Percentiles rank a stretch among this genome's conserved stretches.
These are phyloP conservation scores for Malus sieversii DNA, from an alignment of 306 rosid species.

Conservation along the genomic window DNA sequence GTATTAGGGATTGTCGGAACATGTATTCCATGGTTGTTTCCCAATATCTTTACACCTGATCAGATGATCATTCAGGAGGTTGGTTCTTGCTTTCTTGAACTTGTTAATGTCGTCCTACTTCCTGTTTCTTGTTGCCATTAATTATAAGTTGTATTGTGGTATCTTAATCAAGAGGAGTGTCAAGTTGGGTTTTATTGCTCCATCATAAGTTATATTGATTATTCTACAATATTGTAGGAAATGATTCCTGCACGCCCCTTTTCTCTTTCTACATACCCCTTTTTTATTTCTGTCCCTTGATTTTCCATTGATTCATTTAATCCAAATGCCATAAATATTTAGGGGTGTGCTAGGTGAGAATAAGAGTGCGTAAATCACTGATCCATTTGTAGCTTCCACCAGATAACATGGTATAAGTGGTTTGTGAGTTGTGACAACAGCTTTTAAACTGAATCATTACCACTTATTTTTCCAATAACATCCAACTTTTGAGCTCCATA, in stretches of 20 bases:
- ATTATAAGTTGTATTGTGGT: not conserved
- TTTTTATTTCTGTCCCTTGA: no score
- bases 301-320: no score
- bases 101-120: not conserved
- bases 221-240: not conserved
- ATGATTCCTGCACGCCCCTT: no score
- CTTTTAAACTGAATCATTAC: not conserved
- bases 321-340: no score
- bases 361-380: no score
- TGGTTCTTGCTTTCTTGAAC: slow-evolving; percentile 20
- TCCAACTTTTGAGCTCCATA: not conserved
- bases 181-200: not conserved
- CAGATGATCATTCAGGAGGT: slow-evolving; percentile 70
- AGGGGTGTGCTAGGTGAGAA: no score
- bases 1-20: slow-evolving; percentile 71
- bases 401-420: not conserved
- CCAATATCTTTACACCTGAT: slow-evolving; percentile 69
- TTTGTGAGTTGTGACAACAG: not conserved
- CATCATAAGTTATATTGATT: not conserved
- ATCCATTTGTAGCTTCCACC: not conserved
- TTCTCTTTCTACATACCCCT: no score
- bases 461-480: not conserved
- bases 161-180: not conserved
- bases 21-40: slow-evolving; percentile 67
- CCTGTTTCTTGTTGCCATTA: not conserved